Evolutionary conservation across 2,329 filamentous ascomycete genomes (phyloP).

Genomic region (Ophiostoma perfectum): DNA sequence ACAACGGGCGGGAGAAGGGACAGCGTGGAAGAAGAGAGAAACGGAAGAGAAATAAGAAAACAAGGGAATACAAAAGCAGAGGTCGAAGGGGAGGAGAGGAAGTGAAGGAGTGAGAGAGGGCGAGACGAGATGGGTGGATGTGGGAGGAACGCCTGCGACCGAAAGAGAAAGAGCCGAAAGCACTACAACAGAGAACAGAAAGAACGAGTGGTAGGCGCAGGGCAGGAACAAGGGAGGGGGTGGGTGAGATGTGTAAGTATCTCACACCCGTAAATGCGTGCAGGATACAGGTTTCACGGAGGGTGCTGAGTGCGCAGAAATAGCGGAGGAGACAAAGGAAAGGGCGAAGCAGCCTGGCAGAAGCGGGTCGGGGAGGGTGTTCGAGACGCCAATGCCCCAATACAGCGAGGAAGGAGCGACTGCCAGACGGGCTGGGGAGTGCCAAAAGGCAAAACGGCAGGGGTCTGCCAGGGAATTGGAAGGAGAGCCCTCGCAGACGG

Average conservation of each 20-base stretch:
- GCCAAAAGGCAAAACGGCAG: conserved; percentile 18
- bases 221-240: conserved; percentile 3
- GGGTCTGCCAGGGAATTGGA: conserved; percentile 25
- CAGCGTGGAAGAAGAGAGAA: not conserved
- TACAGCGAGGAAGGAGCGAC: too few relatives aligned
- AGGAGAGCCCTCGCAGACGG: conserved; percentile 16
- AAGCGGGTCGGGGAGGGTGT: conserved; percentile 14
- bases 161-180: conserved; percentile 2
- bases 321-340: conserved; percentile 9
- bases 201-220: not conserved
- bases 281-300: not conserved
- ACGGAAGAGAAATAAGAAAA: conserved; percentile 11
- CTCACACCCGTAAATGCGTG: not conserved
- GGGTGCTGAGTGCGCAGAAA: not conserved
- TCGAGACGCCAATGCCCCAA: conserved; percentile 11
- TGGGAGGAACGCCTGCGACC: not conserved
- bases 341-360: not conserved
- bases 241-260: not conserved
- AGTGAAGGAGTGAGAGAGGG: not conserved
- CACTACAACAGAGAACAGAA: not conserved
- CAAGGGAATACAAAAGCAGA: not conserved
- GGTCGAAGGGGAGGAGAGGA: not conserved
- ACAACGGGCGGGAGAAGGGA: not conserved
- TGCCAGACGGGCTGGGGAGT: not conserved
- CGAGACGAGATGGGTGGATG: not conserved